Evolutionary conservation across 192 early-diverging fungal genomes (phyloP), one percentile per base, ranked within the genome.

Genomic region (Coemansia sp.): DNA sequence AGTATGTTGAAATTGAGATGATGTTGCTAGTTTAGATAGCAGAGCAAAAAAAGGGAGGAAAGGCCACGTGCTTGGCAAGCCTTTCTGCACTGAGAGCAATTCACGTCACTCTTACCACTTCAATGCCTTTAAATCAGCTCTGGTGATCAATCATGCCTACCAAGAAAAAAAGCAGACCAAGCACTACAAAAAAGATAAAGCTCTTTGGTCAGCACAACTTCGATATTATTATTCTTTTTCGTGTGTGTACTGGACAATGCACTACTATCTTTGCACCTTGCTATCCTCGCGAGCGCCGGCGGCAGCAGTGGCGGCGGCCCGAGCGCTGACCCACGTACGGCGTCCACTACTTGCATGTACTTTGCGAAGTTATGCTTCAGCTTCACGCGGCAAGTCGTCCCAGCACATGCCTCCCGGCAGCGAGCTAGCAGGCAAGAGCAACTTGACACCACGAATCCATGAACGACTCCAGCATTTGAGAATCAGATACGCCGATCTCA

Each of bases 381-480:
- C 71, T 0, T 26, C 57, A 23, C 42, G 43, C 17, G 17, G 55
- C 55, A 58, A 58, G 32, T 4, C 63, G 9, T 37, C 55, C 14
- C 32, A 65, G 46, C 13, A 33, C 38, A 62, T 75, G 6, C 76
- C 70, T 3, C 49, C 63, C 0, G 76, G 76, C 4, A 78, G 76
- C 64, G 64, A 73, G 57, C 69, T 78, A 14, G 81, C 73, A 1
- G 81, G 81, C 28, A 78, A 78, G 47, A 75, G 76, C 70, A 75
- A 67, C 62, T 49, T 84, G 70, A 76, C 81, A 3, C 63, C 74
- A 19, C 70, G 59, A 30, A 73, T 84, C 33, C 76, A 76, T 68
- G 71, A 70, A 6, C 75, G 75, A 47, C 73, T 78, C 2, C 66
- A 67, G 57, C 26, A 71, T 16, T 65, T 84, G 10, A 49, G 73